Evolutionary conservation across 495 filamentous ascomycete genomes (phyloP).

Genomic region (Penicillium paradoxum): DNA sequence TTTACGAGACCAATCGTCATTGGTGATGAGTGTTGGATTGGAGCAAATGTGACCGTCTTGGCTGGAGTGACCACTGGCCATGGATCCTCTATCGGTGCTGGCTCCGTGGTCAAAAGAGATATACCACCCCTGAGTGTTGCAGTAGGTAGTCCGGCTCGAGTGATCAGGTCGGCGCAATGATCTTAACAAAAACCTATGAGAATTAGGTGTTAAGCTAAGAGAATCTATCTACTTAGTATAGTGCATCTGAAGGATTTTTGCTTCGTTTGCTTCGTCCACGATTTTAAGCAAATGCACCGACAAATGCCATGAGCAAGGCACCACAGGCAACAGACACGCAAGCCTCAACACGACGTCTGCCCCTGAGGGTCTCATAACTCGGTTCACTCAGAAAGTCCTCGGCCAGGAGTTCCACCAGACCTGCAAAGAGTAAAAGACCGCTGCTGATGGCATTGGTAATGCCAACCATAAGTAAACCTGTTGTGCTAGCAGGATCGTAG

Average conservation of each 20-base stretch:
- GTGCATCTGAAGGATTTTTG: no score
- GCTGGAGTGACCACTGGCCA: slow-evolving; percentile 44
- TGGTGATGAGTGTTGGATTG: slow-evolving; percentile 48
- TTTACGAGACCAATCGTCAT: slow-evolving; percentile 34
- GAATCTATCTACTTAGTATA: no score
- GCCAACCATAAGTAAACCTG: slow-evolving; percentile 84
- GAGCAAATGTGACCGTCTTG: slow-evolving; percentile 36
- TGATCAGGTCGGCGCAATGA: slow-evolving; percentile 18
- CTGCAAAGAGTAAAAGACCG: slow-evolving; percentile 84
- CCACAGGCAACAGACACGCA: slow-evolving; percentile 73
- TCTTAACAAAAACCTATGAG: no score
- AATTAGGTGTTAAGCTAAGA: no score
- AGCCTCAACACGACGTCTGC: slow-evolving; percentile 66
- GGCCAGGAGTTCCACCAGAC: slow-evolving; percentile 83
- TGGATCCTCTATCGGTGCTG: slow-evolving; percentile 43
- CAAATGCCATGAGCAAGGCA: slow-evolving; percentile 76
- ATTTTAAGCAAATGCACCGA: slow-evolving; percentile 78
- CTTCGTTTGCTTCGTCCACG: no score
- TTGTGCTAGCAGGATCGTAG: slow-evolving; percentile 78
- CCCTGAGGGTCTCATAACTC: slow-evolving; percentile 71
- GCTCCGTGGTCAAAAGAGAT: slow-evolving; percentile 38
- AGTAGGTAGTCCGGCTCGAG: slow-evolving; percentile 35
- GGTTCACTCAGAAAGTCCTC: slow-evolving; percentile 90
- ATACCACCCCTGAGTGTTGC: slow-evolving; percentile 36
- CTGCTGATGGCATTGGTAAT: slow-evolving; percentile 88